Base-by-base conservation (phyloP, 2,329 filamentous ascomycete species). In the Echinosphaeria canescens region DNA sequence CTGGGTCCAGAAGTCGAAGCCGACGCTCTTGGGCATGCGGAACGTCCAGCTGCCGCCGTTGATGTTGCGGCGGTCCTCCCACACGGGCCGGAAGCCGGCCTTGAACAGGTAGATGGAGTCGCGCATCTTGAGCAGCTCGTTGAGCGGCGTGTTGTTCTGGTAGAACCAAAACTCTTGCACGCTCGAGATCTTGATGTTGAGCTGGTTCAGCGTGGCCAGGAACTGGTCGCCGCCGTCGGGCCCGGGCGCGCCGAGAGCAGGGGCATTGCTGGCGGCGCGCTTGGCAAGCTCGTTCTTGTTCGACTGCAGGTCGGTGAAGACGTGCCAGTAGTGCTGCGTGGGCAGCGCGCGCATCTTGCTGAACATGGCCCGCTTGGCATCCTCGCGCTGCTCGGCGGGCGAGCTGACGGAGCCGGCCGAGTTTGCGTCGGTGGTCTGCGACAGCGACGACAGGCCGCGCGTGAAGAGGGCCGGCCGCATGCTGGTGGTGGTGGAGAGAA, bases 1-100 rank as follows among this genome's bases (percentile, higher is more conserved):
- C 43, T 73, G 70, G 38, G 72, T 82, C 80, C 75, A 93, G 43
- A 79, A 75, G 39, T 74, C 74, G 3, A 69, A 64, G 5, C 67
- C 68, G 20, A 64, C 61, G 33, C 58, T 60, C 56, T 91, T 92
- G 34, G 74, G 71, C 24, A 93, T 74, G 27, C 84, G 72, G 50
- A 95, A 91, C 13, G 81, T 90, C 81, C 81, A 93, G 45, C 76
- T 75, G 26, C 85, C 85, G 27, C 85, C 85, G 33, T 71, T 62
- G 31, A 75, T 58, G 50, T 93, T 93, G 40, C 88, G 71, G 22
- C 78, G 67, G 45, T 95, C 85, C 51, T 82, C 76, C 75, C 75
- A 82, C 37, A 81, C 55, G 30, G 76, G 76, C 34, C 63, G 64
- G 48, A 80, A 79, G 19, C 75, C 75, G 33, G 67, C 59, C 48